Evolutionary conservation across 1,284 basidiomycete genomes (phyloP).

Genomic region (Pseudozyma flocculosa): DNA sequence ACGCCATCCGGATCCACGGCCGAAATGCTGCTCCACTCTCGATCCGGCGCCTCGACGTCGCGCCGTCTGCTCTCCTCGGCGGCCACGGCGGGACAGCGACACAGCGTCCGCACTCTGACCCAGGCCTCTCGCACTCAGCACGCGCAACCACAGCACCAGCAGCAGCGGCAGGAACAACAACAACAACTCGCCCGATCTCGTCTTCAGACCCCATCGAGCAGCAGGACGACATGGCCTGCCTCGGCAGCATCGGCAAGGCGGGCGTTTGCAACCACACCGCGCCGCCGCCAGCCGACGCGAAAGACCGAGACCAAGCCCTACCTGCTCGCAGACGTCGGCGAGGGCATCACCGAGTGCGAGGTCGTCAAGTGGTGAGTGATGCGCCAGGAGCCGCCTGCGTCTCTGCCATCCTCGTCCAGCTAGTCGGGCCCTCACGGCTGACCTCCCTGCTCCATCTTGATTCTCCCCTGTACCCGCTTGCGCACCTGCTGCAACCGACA

Average conservation of each 20-base stretch:
- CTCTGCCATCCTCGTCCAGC: neutral
- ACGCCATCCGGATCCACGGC: too few species aligned
- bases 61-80: too few species aligned
- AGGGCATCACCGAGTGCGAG: conserved; percentile 65
- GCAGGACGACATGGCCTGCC: too few species aligned
- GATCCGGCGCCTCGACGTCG: too few species aligned
- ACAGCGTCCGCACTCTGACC: too few species aligned
- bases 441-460: conserved; percentile 1
- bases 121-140: too few species aligned
- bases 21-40: too few species aligned
- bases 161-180: too few species aligned
- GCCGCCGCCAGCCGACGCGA: neutral
- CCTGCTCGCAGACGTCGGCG: conserved; percentile 92
- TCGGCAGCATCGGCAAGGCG: conserved; percentile 1
- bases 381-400: neutral
- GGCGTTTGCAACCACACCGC: conserved; percentile 27
- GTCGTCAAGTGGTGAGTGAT: conserved; percentile 51
- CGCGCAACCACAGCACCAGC: too few species aligned
- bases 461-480: neutral
- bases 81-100: too few species aligned
- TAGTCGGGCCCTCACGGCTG: neutral
- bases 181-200: too few species aligned
- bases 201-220: too few species aligned
- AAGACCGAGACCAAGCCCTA: conserved; percentile 61
- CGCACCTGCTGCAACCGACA: conserved; percentile 35